Conservation (phyloP, 192 early-diverging fungal species). For the Coemansia biformis region DNA sequence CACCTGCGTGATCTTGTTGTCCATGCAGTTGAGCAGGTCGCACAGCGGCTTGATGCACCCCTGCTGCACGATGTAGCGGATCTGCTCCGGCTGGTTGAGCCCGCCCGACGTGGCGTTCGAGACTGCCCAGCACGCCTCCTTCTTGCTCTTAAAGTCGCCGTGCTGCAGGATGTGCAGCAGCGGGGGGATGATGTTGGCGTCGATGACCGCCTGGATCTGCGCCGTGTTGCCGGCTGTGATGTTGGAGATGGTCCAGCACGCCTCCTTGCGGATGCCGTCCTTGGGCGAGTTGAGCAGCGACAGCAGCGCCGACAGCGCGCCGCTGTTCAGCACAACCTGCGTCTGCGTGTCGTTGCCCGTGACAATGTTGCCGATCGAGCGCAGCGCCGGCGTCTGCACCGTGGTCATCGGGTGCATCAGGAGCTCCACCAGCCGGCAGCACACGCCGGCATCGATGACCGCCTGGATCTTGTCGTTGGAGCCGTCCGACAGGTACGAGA, state of each 20-base stretch:
- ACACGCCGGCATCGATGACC: conserved; percentile 93
- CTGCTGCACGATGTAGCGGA: conserved; percentile 85
- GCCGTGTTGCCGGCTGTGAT: conserved; percentile 91
- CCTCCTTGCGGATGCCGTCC: conserved; percentile 97
- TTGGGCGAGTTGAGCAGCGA: conserved; percentile 79
- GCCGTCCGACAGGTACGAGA: conserved; percentile 96
- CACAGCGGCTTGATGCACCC: conserved; percentile 95
- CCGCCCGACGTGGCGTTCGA: conserved; percentile 97
- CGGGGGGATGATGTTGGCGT: conserved; percentile 89
- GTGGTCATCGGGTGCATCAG: conserved; percentile 79
- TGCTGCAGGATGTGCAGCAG: conserved; percentile 78
- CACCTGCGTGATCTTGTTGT: conserved; percentile 95
- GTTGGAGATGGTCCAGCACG: conserved; percentile 99
- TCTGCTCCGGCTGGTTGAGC: conserved; percentile 85
- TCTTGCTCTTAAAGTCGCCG: conserved; percentile 97
- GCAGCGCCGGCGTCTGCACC: conserved; percentile 95
- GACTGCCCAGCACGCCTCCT: conserved; percentile 99
- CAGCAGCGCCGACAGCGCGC: conserved; percentile 76
- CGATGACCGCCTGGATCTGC: conserved; percentile 94
- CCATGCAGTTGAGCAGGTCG: conserved; percentile 83
- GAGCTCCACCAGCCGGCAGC: conserved; percentile 88
- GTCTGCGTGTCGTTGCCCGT: conserved; percentile 98
- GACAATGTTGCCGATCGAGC: conserved; percentile 98
- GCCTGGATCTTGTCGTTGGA: conserved; percentile 94
- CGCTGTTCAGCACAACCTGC: conserved; percentile 89